These are phyloP conservation scores for Neofusicoccum ribis DNA, from an alignment of 2,329 filamentous ascomycete genomes.

Conservation along the genomic window DNA sequence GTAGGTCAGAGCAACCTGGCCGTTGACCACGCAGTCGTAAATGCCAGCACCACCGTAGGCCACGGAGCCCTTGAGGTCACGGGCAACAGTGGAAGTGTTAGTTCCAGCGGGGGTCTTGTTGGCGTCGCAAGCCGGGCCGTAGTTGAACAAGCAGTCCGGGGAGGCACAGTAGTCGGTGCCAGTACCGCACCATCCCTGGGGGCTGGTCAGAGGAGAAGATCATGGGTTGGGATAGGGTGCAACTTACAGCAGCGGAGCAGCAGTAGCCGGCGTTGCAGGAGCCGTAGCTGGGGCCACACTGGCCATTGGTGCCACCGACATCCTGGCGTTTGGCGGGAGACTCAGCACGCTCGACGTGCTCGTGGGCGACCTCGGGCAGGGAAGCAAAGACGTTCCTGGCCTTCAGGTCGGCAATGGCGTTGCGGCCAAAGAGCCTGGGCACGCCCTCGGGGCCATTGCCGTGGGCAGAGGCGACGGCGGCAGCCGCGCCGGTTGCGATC, in stretches of 20 bases:
- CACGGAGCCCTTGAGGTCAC: slow-evolving; percentile 56
- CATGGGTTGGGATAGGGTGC: slow-evolving; percentile 15
- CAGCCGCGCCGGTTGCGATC: slow-evolving; percentile 30
- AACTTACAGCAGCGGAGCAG: slow-evolving; percentile 36
- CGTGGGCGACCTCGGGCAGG: slow-evolving; percentile 25
- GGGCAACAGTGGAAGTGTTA: slow-evolving; percentile 55
- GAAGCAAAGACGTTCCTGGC: slow-evolving; percentile 32
- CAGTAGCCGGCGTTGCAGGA: slow-evolving; percentile 35
- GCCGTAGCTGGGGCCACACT: slow-evolving; percentile 30
- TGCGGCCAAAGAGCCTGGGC: slow-evolving; percentile 38
- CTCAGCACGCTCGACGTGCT: slow-evolving; percentile 24
- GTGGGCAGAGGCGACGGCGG: slow-evolving; percentile 34
- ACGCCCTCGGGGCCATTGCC: slow-evolving; percentile 27
- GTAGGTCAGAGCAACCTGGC: slow-evolving; percentile 65
- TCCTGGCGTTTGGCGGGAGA: slow-evolving; percentile 31
- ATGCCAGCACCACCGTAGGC: slow-evolving; percentile 60
- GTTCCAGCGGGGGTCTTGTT: slow-evolving; percentile 56
- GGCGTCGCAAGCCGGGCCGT: slow-evolving; percentile 62
- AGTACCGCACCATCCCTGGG: slow-evolving; percentile 54
- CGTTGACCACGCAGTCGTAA: slow-evolving; percentile 55
- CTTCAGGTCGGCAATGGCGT: slow-evolving; percentile 35
- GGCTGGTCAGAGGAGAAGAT: neutral
- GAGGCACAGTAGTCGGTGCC: slow-evolving; percentile 58
- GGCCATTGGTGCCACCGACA: slow-evolving; percentile 31
- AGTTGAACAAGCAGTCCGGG: slow-evolving; percentile 62